Percentiles rank a stretch among this genome's conserved stretches.
Evolutionary conservation across 164 flowering plant genomes (phyloP).

Genomic region (Vitis labrusca): DNA sequence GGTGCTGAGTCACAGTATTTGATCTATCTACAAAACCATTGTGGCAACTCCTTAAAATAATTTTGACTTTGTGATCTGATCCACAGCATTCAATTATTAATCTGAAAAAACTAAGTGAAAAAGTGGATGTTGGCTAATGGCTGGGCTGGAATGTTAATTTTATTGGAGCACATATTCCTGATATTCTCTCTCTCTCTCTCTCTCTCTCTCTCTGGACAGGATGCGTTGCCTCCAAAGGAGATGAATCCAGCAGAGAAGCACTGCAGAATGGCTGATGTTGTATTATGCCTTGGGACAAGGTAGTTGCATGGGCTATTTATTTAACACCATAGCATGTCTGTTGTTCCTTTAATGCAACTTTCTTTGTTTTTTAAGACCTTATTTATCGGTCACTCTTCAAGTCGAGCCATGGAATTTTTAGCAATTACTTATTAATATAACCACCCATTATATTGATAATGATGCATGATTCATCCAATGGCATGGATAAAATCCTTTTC

Average conservation of each 20-base stretch:
- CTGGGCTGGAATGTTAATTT: neutral
- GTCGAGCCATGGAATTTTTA: no score
- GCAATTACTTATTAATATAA: no score
- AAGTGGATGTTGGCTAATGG: neutral
- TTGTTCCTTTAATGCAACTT: neutral
- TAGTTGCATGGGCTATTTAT: constrained; percentile 17
- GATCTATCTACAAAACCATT: no score
- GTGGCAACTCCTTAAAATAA: no score
- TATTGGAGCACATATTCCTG: neutral
- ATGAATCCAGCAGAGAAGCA: constrained; percentile 87
- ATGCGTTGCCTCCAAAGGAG: constrained; percentile 87
- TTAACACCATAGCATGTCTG: neutral
- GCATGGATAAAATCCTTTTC: no score
- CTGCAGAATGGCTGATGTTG: constrained; percentile 86
- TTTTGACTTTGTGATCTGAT: no score
- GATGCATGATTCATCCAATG: no score
- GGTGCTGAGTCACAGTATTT: no score
- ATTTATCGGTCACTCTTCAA: no score
- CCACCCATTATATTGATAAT: no score
- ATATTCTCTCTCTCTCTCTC: neutral
- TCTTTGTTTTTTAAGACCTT: neutral
- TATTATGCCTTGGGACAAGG: constrained; percentile 96
- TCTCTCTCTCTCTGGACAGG: constrained; percentile 38
- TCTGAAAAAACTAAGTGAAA: no score
- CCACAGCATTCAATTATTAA: no score